Base-by-base conservation (phyloP, 257 asterid species). In the Perilla frutescens region DNA sequence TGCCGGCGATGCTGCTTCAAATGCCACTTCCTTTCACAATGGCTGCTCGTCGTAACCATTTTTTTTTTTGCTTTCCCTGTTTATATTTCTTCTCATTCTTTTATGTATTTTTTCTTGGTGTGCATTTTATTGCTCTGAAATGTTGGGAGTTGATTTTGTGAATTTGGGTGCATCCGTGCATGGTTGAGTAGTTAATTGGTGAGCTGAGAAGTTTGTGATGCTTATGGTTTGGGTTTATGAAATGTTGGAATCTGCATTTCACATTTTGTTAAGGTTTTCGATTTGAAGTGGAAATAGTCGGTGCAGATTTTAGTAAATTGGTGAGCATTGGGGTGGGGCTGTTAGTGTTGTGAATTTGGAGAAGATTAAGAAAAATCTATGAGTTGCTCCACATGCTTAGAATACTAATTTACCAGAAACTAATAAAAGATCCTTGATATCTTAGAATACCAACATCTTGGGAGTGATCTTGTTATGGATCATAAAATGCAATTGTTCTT, bases 1-100 rank as follows among this genome's bases (percentile, higher is more conserved):
- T 70, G n/a, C 36, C 72, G 59, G 3, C 76, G 48, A 12, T 84
- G 63, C 66, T 85, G 73, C 83, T 85, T 68, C 55, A 77, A 81
- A 66, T 76, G 84, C 81, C 57, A 2, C 62, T 82, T 81, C 50
- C 81, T 62, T 57, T n/a, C 8, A 48, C 87, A 68, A 69, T 68
- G 85, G 79, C 80, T 66, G 89, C 93, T 70, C 81, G 66, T 54
- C 96, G 96, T 90, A 68, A 78, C 76, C 77, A 57, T 11, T n/a
- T 11, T 10, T 20, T 20, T 20, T 20, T 20, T 20, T 20, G 26
- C 26, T 20, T 20, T 20, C 26, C 26, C 26, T 20, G 1, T 20
- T 20, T 20, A 20, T 20, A 20, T 20, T 20, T 20, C 26, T 20
- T 15, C 61, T 41, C 20, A 57, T 54, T 39, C 12, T 5, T 49